Base-by-base conservation (phyloP, 2,329 filamentous ascomycete genomes). In the Elsinoe arachidis region DNA sequence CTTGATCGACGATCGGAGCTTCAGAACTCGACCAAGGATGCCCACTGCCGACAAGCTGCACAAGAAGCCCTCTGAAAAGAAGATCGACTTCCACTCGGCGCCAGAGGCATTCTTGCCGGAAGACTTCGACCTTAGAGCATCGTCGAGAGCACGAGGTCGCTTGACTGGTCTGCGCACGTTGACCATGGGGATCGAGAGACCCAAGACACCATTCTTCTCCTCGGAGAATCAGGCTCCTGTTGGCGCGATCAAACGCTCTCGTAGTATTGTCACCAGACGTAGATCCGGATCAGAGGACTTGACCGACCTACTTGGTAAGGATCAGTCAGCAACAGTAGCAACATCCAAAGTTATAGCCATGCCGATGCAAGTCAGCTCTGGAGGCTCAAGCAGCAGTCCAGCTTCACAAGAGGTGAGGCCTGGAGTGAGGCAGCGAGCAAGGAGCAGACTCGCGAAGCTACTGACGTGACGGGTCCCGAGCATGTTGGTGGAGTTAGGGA, bases 21-120 rank as follows among this genome's bases (percentile, higher is more conserved):
- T 55, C n/a, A 56, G 59, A 23, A 26, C 41, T 2, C 55, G 51
- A 41, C 47, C 57, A 30, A 52, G 54, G 21, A 38, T 38, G 4
- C 39, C 56, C 21, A 62, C 64, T 39, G 63, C 64, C 12, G 17
- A 46, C 11, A 34, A 38, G 26, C n/a, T 21, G 9, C 3, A 7
- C 19, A 56, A 56, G 26, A 56, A 56, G 41, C 41, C 41, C 5
- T 17, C 21, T 41, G 54, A 38, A 23, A 35, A 26, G 23, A 56
- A 56, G 43, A 73, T 77, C 19, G 73, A 76, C 60, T 78, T 78
- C 56, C 75, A 78, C 61, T 76, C 68, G 44, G 70, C 74, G 9
- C 75, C 76, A 2, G 69, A 73, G 43, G 73, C 74, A 5, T 77
- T 78, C 58, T 62, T 78, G 9, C 76, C 76, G 0, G 71, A 73